Evolutionary conservation across 2,329 filamentous ascomycete species (phyloP), one percentile per base, ranked within the genome.

Genomic region (Aspergillus sp.): DNA sequence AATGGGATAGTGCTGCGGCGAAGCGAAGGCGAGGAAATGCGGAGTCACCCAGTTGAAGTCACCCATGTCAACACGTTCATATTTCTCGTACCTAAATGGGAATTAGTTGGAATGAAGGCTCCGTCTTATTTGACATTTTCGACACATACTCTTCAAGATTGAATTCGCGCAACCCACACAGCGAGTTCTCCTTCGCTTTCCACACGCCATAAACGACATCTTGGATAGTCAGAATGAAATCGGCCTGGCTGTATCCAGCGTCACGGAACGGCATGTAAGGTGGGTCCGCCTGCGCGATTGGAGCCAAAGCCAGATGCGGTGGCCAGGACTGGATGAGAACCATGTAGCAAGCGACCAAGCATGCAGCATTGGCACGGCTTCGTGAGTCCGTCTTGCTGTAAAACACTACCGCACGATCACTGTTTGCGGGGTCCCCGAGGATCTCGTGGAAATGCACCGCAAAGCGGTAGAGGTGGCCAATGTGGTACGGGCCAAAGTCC

Each of bases 1-100:
- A 8, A 85, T 80, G 4, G 89, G 87, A 47, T 80, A 77, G 60
- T 90, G 84, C 68, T 97, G 89, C 7, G 93, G 93, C 19, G 91
- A 97, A 40, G 93, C 93, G 66, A 98, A 97, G 26, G 93, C 93
- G 44, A 98, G 79, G 72, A 98, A 98, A 62, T 90, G 77, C 6
- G 91, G 90, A 4, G 90, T 94, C 49, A 98, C 80, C 93, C 93
- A 98, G 79, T 98, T 98, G 84, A 98, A 98, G 72, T 98, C 93
- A 53, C 93, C 93, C 75, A 96, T 89, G 66, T 98, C 93, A 19
- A 98, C 93, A 48, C 93, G 81, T 73, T 98, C 93, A 60, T 81
- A 98, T 65, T 81, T 85, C 72, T 98, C 93, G 66, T 98, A 98
- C 51, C 79, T 82, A 48, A n/a, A 32, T 39, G 12, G 19, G 9